Base-by-base conservation (phyloP, 2,329 filamentous ascomycete genomes). In the Ophiostoma perfectum region DNA sequence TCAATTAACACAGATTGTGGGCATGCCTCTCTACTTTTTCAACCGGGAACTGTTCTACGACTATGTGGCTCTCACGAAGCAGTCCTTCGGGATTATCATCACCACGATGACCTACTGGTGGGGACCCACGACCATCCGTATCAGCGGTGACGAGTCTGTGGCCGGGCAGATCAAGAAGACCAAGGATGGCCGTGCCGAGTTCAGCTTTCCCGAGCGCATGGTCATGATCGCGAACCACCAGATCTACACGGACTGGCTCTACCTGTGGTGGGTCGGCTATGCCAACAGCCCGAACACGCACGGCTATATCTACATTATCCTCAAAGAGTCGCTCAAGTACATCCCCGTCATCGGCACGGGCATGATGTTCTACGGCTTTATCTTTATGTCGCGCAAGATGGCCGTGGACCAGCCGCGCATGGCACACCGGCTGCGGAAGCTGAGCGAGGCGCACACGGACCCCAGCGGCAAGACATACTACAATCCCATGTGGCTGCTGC, bases 241-340 rank as follows among this genome's bases (percentile, higher is more conserved):
- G 85, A 88, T 96, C 66, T 96, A 96, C 76, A 94, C 92, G 8
- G 92, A 96, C 78, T 96, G 92, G 92, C 79, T 96, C 8, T 96
- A 96, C 76, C 84, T 96, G 7, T 96, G 92, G 92, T 96, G 92
- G 92, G 88, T 92, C 39, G 91, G 88, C n/a, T 96, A 96, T 74
- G 92, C 90, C 39, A 89, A 88, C 75, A 77, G 74, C 1, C 90
- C 90, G 69, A 84, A 85, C 67, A 92, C 92, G 86, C 90, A 95
- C 74, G 92, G 93, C 11, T 90, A 92, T 75, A 84, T 96, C 74
- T 96, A 92, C 80, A 96, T 96, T 76, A 94, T 96, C 74, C 81
- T 96, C 66, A 96, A 96, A 75, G 91, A 96, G 76, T 93, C 91
- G 1, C 81, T 96, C 71, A 93, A 91, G 77, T 89, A 87, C 73